Conservation (phyloP, 768 basidiomycete species). For the Mycena haematopus region DNA sequence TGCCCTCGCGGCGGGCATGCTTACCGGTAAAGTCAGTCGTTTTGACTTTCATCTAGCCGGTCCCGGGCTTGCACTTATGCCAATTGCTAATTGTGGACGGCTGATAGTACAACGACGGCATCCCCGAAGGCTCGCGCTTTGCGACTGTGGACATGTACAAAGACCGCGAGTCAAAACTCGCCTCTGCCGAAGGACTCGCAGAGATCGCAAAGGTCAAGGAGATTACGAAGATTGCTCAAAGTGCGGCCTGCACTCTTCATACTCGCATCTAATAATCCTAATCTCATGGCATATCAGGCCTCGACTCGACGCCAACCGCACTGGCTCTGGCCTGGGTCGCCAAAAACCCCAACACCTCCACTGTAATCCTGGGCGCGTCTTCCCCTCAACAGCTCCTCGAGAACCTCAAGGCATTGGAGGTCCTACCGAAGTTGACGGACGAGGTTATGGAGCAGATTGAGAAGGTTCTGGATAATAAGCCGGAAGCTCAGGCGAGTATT, state of each 20-base stretch:
- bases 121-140: conserved; percentile 77
- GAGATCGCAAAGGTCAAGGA: conserved; percentile 75
- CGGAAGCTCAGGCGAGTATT: conserved; percentile 22
- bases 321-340: conserved; percentile 83
- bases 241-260: conserved; percentile 31
- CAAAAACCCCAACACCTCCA: conserved; percentile 67
- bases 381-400: conserved; percentile 67
- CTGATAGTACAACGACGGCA: conserved; percentile 70
- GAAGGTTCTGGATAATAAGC: conserved; percentile 63
- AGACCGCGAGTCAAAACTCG: conserved; percentile 25
- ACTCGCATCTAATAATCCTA: too few species aligned
- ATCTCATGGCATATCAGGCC: conserved; percentile 40
- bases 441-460: conserved; percentile 73
- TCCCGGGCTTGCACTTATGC: neutral
- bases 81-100: neutral
- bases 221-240: conserved; percentile 70
- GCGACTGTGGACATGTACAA: conserved; percentile 63
- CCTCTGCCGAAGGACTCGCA: conserved; percentile 60
- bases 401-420: conserved; percentile 74
- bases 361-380: conserved; percentile 71
- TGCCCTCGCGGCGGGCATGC: conserved; percentile 72
- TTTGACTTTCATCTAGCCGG: neutral
- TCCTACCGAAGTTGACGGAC: conserved; percentile 74
- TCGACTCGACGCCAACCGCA: conserved; percentile 64
- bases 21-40: conserved; percentile 58